Conservation (phyloP, 805 yeast genomes). For the Lachancea cidri region DNA sequence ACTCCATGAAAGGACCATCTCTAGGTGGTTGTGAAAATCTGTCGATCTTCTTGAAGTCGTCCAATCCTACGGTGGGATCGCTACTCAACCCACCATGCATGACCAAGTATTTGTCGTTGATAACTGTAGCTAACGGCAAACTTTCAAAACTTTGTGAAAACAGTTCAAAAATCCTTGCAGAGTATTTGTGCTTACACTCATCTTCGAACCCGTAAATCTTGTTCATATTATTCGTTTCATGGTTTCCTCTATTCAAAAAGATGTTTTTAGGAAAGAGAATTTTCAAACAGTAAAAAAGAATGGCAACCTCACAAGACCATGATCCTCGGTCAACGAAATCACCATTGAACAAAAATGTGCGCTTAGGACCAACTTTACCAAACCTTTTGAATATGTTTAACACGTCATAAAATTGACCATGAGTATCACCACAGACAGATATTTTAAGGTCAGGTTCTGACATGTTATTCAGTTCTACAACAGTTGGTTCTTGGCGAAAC, state of each 20-base stretch:
- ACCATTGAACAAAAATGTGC: constrained; percentile 85
- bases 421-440: constrained; percentile 96
- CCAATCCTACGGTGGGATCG: constrained; percentile 61
- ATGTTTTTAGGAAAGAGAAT: constrained; percentile 64
- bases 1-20: constrained; percentile 92
- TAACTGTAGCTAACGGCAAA: constrained; percentile 78
- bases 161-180: constrained; percentile 70
- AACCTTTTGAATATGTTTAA: constrained; percentile 69
- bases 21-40: constrained; percentile 84
- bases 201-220: constrained; percentile 94
- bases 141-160: constrained; percentile 83
- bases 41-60: constrained; percentile 67
- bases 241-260: constrained; percentile 89
- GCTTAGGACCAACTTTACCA: constrained; percentile 60
- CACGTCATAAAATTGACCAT: constrained; percentile 92
- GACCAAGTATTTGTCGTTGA: constrained; percentile 73
- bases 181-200: constrained; percentile 88
- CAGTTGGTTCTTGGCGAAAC: constrained; percentile 60
- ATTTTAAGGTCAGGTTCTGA: constrained; percentile 36
- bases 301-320: constrained; percentile 96
- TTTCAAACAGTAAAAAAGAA: constrained; percentile 72
- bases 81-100: constrained; percentile 97
- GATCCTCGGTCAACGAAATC: constrained; percentile 98
- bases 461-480: constrained; percentile 58
- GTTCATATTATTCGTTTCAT: constrained; percentile 96